Conservation (phyloP, 306 rosid species). For the peach (Prunus persica) region DNA sequence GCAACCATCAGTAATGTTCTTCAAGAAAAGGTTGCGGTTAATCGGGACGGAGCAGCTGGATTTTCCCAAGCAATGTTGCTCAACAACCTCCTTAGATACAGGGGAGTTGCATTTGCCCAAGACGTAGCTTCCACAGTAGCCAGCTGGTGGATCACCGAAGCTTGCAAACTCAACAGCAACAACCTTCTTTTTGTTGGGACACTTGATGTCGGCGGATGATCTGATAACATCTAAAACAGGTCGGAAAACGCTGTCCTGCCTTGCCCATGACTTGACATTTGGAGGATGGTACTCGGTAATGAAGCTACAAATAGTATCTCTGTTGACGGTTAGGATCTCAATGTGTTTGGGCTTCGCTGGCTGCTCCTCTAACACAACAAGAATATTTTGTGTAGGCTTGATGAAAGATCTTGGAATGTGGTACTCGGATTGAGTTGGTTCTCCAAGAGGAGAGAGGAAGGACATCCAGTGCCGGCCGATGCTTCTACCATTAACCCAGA, state of each 20-base stretch:
- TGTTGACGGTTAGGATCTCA: conserved; percentile 9
- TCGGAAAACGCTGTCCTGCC: background rate
- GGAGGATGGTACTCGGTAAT: conserved; percentile 14
- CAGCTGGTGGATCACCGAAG: conserved; percentile 8
- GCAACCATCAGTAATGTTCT: background rate
- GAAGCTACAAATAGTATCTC: conserved; percentile 19
- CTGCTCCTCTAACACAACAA: conserved; percentile 17
- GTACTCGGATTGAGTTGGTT: conserved; percentile 13
- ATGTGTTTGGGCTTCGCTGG: conserved; percentile 7
- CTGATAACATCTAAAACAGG: background rate
- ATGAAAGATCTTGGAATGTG: conserved; percentile 24
- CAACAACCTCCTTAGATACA: conserved; percentile 1
- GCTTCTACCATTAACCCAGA: conserved; percentile 16
- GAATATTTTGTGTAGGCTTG: conserved; percentile 12
- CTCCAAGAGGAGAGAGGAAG: conserved; percentile 14
- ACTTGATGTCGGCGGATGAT: background rate
- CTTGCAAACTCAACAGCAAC: conserved; percentile 16
- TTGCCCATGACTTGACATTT: conserved; percentile 9
- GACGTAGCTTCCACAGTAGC: conserved; percentile 3
- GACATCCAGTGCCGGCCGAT: conserved; percentile 16
- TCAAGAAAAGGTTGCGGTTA: background rate
- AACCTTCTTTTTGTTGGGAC: conserved; percentile 10
- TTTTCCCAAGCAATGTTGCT: conserved; percentile 9
- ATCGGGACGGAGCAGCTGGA: background rate
- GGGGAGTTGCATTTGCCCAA: conserved; percentile 15